Evolutionary conservation across 768 basidiomycete species (phyloP).

Genomic region (Leccinellum albellum): DNA sequence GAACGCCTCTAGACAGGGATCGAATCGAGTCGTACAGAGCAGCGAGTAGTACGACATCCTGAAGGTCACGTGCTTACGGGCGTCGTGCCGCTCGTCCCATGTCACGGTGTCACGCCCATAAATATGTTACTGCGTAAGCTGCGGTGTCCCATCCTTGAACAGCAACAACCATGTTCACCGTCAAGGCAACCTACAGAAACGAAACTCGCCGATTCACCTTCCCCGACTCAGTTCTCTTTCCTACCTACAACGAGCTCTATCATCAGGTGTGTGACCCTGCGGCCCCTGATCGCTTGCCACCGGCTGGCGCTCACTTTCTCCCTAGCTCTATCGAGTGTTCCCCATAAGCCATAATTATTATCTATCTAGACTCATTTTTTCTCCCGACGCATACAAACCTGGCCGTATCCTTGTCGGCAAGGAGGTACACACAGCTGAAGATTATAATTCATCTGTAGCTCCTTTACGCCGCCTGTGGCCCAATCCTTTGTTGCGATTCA

Average conservation of each 20-base stretch:
- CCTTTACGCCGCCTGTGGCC: slow-evolving; percentile 54
- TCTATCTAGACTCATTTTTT: slow-evolving; percentile 68
- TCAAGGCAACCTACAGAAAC: slow-evolving; percentile 71
- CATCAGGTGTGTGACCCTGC: slow-evolving; percentile 49
- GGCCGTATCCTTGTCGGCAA: slow-evolving; percentile 58
- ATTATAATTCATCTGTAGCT: slow-evolving; percentile 50
- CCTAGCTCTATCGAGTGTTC: slow-evolving; percentile 68
- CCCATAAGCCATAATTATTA: slow-evolving; percentile 56
- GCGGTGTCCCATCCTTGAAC: slow-evolving; percentile 20
- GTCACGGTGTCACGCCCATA: slow-evolving; percentile 24
- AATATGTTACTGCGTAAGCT: slow-evolving; percentile 16
- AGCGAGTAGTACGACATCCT: slow-evolving; percentile 31
- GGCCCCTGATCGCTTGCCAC: neutral
- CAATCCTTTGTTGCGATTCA: slow-evolving; percentile 60
- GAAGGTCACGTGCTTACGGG: neutral
- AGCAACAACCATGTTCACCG: slow-evolving; percentile 57
- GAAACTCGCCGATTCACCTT: slow-evolving; percentile 71
- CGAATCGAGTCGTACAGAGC: slow-evolving; percentile 59
- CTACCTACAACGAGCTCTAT: slow-evolving; percentile 57
- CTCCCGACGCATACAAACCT: slow-evolving; percentile 50
- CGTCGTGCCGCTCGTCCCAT: neutral
- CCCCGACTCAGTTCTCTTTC: slow-evolving; percentile 48
- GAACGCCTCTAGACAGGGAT: slow-evolving; percentile 41
- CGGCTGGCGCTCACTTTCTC: slow-evolving; percentile 19
- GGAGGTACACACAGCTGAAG: slow-evolving; percentile 54